phyloP scores from a whole-genome alignment of 2,329 filamentous ascomycete genomes.

The Verticillium dahliae region DNA sequence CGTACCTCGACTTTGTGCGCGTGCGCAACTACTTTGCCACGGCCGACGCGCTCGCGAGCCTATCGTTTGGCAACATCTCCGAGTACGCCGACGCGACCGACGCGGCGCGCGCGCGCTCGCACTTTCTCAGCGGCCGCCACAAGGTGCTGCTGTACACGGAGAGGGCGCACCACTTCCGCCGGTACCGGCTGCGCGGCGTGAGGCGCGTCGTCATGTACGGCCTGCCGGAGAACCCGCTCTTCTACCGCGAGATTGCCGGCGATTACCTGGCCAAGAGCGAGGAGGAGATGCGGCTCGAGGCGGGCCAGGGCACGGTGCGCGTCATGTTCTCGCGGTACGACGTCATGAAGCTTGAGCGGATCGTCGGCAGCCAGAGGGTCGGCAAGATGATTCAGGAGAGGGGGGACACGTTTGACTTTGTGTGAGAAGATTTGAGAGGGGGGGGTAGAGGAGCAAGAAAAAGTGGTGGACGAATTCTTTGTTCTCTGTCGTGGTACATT shows the following conservation, averaged over 20 bases:
- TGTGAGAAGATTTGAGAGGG: slow-evolving; percentile 58
- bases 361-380: slow-evolving; percentile 76
- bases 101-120: slow-evolving; percentile 74
- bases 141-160: slow-evolving; percentile 85
- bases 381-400: slow-evolving; percentile 77
- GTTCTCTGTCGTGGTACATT: slow-evolving; percentile 1
- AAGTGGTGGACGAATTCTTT: not conserved
- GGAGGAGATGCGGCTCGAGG: slow-evolving; percentile 47
- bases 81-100: slow-evolving; percentile 81
- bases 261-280: slow-evolving; percentile 58
- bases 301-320: slow-evolving; percentile 52
- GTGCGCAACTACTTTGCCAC: slow-evolving; percentile 88
- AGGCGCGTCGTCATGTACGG: slow-evolving; percentile 83
- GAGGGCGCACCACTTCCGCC: slow-evolving; percentile 90
- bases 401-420: slow-evolving; percentile 91
- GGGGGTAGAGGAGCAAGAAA: not conserved
- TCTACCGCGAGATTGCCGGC: slow-evolving; percentile 71
- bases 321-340: slow-evolving; percentile 85
- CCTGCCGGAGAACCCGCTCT: slow-evolving; percentile 78
- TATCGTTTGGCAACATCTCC: slow-evolving; percentile 75
- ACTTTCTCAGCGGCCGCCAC: slow-evolving; percentile 80
- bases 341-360: slow-evolving; percentile 76
- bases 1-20: slow-evolving; percentile 91
- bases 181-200: slow-evolving; percentile 78
- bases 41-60: slow-evolving; percentile 43